phyloP scores from a whole-genome alignment of 495 filamentous ascomycete genomes.

The Podospora australis region DNA sequence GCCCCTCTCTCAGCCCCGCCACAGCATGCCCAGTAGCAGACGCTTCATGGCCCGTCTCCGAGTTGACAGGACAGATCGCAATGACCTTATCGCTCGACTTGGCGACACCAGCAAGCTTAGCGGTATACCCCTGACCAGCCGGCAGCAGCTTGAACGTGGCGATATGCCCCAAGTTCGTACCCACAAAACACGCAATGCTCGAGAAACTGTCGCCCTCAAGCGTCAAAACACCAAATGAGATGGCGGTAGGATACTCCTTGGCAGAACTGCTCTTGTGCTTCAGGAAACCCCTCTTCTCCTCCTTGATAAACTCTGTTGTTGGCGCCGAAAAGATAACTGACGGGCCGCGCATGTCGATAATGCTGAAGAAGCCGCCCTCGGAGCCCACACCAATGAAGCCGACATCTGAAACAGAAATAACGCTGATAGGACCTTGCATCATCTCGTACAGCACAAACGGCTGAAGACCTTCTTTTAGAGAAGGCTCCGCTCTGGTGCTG shows the following conservation, averaged over 20 bases:
- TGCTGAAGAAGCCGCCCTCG: conserved; percentile 66
- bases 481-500: conserved; percentile 65
- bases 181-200: conserved; percentile 85
- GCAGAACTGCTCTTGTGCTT: conserved; percentile 32
- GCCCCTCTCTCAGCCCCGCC: conserved; percentile 61
- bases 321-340: conserved; percentile 72
- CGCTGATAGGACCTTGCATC: conserved; percentile 70
- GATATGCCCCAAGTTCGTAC: conserved; percentile 75
- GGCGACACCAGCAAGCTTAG: conserved; percentile 59
- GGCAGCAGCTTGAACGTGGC: conserved; percentile 88
- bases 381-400: conserved; percentile 87
- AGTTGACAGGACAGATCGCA: conserved; percentile 67
- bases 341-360: conserved; percentile 85
- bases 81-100: conserved; percentile 66
- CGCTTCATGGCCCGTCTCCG: conserved; percentile 68
- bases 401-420: conserved; percentile 76
- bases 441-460: conserved; percentile 76
- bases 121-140: conserved; percentile 63
- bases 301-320: conserved; percentile 59
- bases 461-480: conserved; percentile 72
- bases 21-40: conserved; percentile 67
- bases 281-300: conserved; percentile 65
- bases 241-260: conserved; percentile 63
- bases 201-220: conserved; percentile 91
- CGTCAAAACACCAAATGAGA: conserved; percentile 92